These are phyloP conservation scores for Uronychia setigera DNA, from an alignment of 73 alveolate species.

Conservation along the genomic window DNA sequence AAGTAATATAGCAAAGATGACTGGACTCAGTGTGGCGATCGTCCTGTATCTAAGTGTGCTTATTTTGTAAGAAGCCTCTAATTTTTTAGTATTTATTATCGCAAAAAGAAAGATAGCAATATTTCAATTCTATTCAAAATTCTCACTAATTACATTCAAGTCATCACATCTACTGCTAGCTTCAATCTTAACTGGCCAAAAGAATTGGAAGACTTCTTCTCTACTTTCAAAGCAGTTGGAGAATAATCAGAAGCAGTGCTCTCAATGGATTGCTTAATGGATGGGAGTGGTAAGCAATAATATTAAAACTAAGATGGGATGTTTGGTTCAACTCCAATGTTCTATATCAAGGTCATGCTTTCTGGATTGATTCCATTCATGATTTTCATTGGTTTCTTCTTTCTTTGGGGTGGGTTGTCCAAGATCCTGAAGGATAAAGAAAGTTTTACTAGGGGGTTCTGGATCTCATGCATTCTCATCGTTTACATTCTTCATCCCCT, in stretches of 20 bases:
- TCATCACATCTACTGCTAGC: slow-evolving; percentile 26
- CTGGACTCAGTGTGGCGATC: not conserved
- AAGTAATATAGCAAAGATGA: not conserved
- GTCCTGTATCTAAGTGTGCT: not conserved
- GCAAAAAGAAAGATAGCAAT: slow-evolving; percentile 16
- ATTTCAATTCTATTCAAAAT: slow-evolving; percentile 21
- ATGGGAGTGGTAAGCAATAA: not conserved
- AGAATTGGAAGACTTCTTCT: slow-evolving; percentile 10
- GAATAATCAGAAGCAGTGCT: slow-evolving; percentile 20
- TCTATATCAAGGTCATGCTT: slow-evolving; percentile 21
- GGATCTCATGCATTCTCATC: slow-evolving; percentile 27
- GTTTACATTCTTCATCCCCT: slow-evolving; percentile 52
- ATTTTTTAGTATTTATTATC: not conserved
- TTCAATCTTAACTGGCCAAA: slow-evolving; percentile 35
- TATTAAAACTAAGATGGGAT: not conserved
- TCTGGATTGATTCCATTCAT: slow-evolving; percentile 20
- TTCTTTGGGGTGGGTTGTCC: not conserved
- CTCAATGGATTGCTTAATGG: slow-evolving; percentile 26
- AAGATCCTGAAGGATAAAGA: not conserved
- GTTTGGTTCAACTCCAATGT: slow-evolving; percentile 8
- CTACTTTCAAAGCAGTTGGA: slow-evolving; percentile 18
- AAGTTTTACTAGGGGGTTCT: not conserved
- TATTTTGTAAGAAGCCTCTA: not conserved
- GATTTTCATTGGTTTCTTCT: not conserved
- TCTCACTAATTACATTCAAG: slow-evolving; percentile 26